Conservation (phyloP, 352 stramenopile genomes). For the Nothophytophthora sp. region DNA sequence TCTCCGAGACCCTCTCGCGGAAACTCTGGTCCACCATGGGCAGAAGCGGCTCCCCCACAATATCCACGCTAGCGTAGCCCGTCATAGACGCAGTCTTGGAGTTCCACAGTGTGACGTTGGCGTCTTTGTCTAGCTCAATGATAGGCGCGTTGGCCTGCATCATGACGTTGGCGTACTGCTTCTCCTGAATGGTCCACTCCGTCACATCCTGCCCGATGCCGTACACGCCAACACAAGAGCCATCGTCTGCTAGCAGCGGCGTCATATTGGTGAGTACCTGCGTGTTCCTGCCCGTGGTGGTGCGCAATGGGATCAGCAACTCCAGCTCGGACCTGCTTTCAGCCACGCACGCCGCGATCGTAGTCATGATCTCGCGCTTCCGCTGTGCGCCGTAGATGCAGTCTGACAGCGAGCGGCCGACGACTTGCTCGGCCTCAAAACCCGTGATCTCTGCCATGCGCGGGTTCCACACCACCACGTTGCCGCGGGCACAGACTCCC, state of each 20-base stretch:
- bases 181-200: slow-evolving; percentile 51
- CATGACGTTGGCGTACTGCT: slow-evolving; percentile 69
- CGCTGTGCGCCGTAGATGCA: slow-evolving; percentile 52
- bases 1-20: slow-evolving; percentile 41
- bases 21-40: slow-evolving; percentile 52
- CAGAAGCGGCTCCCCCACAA: slow-evolving; percentile 53
- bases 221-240: slow-evolving; percentile 50
- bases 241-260: slow-evolving; percentile 41
- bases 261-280: slow-evolving; percentile 60
- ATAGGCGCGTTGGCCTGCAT: slow-evolving; percentile 81
- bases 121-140: slow-evolving; percentile 78
- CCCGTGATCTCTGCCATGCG: slow-evolving; percentile 59
- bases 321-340: slow-evolving; percentile 43
- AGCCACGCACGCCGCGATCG: slow-evolving; percentile 26
- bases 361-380: slow-evolving; percentile 31
- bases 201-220: slow-evolving; percentile 64
- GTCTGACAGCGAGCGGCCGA: slow-evolving; percentile 44
- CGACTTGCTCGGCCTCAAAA: slow-evolving; percentile 36
- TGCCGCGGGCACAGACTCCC: slow-evolving; percentile 47
- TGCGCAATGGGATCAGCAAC: slow-evolving; percentile 50
- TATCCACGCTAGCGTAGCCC: slow-evolving; percentile 45
- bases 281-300: slow-evolving; percentile 39
- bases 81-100: slow-evolving; percentile 57
- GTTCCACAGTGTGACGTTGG: slow-evolving; percentile 74
- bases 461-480: slow-evolving; percentile 71